Conservation (phyloP, 2,329 filamentous ascomycete genomes). For the Tolypocladium sp. region DNA sequence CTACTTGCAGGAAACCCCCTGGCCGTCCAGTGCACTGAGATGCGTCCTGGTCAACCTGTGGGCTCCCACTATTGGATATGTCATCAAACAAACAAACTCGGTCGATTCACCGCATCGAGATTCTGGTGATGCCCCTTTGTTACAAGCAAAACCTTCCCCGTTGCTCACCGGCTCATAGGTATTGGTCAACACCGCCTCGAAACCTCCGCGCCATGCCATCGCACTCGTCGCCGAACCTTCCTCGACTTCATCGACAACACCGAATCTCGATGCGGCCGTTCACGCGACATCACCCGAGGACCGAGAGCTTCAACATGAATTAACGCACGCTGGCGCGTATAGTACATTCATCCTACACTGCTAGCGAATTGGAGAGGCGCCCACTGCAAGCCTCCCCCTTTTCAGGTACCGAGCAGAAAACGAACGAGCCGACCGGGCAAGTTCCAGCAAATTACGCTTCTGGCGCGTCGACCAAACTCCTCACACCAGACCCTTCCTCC, state of each 20-base stretch:
- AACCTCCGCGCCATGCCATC: not conserved
- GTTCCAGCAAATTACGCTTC: not conserved
- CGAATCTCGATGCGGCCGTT: not conserved
- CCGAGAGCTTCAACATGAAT: not conserved
- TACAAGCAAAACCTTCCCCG: not conserved
- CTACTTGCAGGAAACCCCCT: not conserved
- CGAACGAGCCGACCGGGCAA: not conserved
- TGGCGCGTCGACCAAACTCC: not conserved
- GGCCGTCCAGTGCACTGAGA: not conserved
- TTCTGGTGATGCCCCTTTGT: not conserved
- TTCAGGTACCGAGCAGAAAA: slow-evolving; percentile 1
- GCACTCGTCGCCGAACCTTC: not conserved
- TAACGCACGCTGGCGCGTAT: slow-evolving; percentile 4
- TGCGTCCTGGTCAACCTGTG: not conserved
- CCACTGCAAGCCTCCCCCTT: slow-evolving; percentile 6
- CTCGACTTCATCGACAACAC: not conserved
- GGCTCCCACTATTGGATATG: too few relatives aligned
- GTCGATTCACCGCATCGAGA: not conserved
- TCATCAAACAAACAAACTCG: not conserved
- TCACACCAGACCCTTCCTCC: not conserved
- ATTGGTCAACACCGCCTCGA: not conserved
- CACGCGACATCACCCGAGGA: not conserved
- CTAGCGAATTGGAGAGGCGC: slow-evolving; percentile 5
- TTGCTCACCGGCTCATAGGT: not conserved
- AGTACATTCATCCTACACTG: slow-evolving; percentile 12